Evolutionary conservation across 352 stramenopile genomes (phyloP).

Genomic region (Phytophthora lateralis): DNA sequence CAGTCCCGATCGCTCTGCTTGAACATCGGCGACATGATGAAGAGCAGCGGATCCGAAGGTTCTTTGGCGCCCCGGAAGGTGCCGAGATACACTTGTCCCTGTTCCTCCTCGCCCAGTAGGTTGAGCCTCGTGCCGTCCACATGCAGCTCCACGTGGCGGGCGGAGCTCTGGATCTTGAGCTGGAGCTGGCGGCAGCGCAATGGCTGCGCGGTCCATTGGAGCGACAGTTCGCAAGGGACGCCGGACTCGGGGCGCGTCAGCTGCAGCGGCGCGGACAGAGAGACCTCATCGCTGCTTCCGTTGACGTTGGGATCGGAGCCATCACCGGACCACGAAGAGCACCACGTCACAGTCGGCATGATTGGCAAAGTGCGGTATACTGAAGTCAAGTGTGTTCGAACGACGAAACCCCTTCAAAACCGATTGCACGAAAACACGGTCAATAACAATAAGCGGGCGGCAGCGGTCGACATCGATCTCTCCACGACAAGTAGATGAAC

Average conservation of each 20-base stretch:
- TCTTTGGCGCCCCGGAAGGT: constrained; percentile 60
- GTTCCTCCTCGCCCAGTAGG: constrained; percentile 63
- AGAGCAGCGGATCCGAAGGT: constrained; percentile 31
- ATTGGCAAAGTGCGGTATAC: constrained; percentile 17
- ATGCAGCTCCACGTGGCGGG: constrained; percentile 75
- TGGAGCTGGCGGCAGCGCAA: constrained; percentile 55
- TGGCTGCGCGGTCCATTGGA: constrained; percentile 42
- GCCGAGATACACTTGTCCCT: constrained; percentile 72
- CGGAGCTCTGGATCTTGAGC: constrained; percentile 61
- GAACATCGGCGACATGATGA: constrained; percentile 56
- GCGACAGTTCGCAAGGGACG: constrained; percentile 47
- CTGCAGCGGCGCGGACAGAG: constrained; percentile 21
- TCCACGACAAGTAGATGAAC: too few relatives aligned
- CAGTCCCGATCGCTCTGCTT: constrained; percentile 47
- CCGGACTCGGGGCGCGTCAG: constrained; percentile 18
- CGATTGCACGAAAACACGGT: not conserved
- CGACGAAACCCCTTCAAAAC: constrained; percentile 13
- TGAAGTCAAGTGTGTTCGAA: constrained; percentile 25
- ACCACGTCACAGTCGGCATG: constrained; percentile 32
- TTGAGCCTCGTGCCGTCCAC: constrained; percentile 53
- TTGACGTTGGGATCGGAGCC: not conserved
- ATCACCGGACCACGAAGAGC: constrained; percentile 22
- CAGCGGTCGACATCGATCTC: not conserved
- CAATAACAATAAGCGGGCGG: too few relatives aligned
- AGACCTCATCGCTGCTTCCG: constrained; percentile 19